Evolutionary conservation across 495 filamentous ascomycete genomes (phyloP), one percentile per base, ranked within the genome.

Genomic region (Pseudotulostoma volvatum): DNA sequence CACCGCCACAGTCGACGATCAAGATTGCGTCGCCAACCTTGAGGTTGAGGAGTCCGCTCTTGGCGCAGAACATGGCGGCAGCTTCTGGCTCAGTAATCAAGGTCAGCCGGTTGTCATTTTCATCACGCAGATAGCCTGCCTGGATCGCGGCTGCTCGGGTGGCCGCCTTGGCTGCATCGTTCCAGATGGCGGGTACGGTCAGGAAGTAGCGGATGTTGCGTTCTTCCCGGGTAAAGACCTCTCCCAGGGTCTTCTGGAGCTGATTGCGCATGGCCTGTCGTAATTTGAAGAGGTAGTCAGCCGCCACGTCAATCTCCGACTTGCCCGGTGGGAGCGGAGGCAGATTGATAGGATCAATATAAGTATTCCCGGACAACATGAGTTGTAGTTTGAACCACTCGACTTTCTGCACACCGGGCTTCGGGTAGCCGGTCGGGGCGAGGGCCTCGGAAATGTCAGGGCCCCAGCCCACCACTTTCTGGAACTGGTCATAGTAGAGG

Each of bases 301-400:
- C 79, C 16, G 79, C 79, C 36, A 84, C 79, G 59, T 84, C 79
- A 53, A 84, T 80, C 52, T 83, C 79, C 5, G 78, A 81, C 56
- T 84, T 84, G 43, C 79, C 79, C 13, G 79, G 77, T 19, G 79
- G 79, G 18, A 83, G 74, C 32, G 79, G 77, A 21, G 79, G 79
- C 31, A 84, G 66, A 57, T 84, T 84, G 62, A 83, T 83, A 21
- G 78, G 80, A 43, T 84, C 80, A 43, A 84, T 82, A 52, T 84
- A 84, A 3, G 79, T 84, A 51, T 83, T 84, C 37, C 79, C 79
- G 13, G 76, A 80, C 13, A 82, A 66, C 79, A 84, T 84, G 40
- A 84, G 68, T 54, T 84, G 79, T 13, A 83, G 67, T 58, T 84
- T 84, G 62, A 84, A 84, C 79, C 79, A 84, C 57, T 84, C 79